phyloP scores from a whole-genome alignment of 2,329 filamentous ascomycete species.

The Emericellopsis atlantica region DNA sequence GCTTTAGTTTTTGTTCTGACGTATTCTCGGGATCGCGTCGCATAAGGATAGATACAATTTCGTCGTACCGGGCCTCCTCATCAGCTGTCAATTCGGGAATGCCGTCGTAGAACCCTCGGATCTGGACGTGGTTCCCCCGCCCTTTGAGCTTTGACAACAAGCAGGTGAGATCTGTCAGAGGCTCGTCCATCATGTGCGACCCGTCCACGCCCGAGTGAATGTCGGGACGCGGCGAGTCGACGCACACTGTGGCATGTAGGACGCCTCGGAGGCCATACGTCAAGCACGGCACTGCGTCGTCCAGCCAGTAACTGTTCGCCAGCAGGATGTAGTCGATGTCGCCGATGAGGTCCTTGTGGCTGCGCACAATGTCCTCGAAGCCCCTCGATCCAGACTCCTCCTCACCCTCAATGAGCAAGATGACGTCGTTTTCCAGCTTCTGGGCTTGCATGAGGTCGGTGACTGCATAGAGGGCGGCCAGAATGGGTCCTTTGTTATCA shows the following conservation, averaged over 20 bases:
- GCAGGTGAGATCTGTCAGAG: constrained; percentile 79
- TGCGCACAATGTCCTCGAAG: constrained; percentile 70
- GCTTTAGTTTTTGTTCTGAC: constrained; percentile 58
- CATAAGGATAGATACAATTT: constrained; percentile 68
- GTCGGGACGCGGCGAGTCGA: constrained; percentile 78
- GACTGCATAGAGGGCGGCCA: constrained; percentile 88
- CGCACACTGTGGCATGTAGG: constrained; percentile 80
- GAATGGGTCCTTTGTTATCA: constrained; percentile 93
- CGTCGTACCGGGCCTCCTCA: constrained; percentile 71
- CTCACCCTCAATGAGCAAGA: constrained; percentile 93
- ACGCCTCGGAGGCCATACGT: constrained; percentile 92
- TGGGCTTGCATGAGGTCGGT: constrained; percentile 82
- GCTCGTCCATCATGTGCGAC: constrained; percentile 79
- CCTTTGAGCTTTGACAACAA: constrained; percentile 75
- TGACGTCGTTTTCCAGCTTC: constrained; percentile 70
- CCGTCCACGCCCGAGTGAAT: constrained; percentile 96
- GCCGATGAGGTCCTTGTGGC: constrained; percentile 75
- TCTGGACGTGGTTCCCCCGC: constrained; percentile 64
- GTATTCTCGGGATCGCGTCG: constrained; percentile 51
- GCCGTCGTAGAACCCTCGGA: constrained; percentile 80
- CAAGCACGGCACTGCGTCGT: constrained; percentile 87
- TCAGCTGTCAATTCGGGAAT: constrained; percentile 63
- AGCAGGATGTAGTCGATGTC: constrained; percentile 87
- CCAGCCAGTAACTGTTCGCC: constrained; percentile 97
- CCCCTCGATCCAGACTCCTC: constrained; percentile 90